Base-by-base conservation (phyloP, 2,329 filamentous ascomycete species). In the Hymenoscyphus albidus region DNA sequence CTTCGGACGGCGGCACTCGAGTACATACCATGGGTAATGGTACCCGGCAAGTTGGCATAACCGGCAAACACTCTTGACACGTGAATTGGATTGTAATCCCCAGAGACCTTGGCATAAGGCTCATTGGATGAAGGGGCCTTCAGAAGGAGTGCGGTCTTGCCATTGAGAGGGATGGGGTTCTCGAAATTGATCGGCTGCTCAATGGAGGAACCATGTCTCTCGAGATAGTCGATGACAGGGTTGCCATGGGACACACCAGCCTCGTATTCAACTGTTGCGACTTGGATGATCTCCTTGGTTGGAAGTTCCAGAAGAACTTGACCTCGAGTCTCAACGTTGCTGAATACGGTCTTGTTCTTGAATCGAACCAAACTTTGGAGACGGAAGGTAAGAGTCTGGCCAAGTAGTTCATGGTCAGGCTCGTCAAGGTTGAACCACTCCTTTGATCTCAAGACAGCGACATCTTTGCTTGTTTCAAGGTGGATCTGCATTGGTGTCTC, bases 1-100 rank as follows among this genome's bases (percentile, higher is more conserved):
- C 93, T 96, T 74, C 96, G 90, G 35, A 99, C 95, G 44, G 95
- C 92, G 70, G 95, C 95, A 78, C 94, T 98, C 1, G 94, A 96
- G 83, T 98, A 99, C 95, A 99, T 99, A 76, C 95, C 95, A 76
- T 99, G 95, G 1, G 95, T 99, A 75, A 99, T 99, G 56, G 95
- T 99, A 59, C 95, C 96, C 1, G 93, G 93, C 16, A 99, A 84
- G 77, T 93, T 95, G 76, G 95, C 96, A 74, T 98, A 99, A 79
- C 88, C 92, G 39, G 95, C 91, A 80, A 99, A 99, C 63, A 97
- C 92, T 64, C 95, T 90, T 13, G 95, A 97, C 56, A 99, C 95
- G 82, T 99, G 95, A 68, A 99, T 99, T 31, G 95, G 95, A 79
- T 99, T 99, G 85, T 93, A 99, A 77, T 99, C 95, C 58, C 95